Conservation (phyloP, 768 basidiomycete species). For the Agaricus bisporus region DNA sequence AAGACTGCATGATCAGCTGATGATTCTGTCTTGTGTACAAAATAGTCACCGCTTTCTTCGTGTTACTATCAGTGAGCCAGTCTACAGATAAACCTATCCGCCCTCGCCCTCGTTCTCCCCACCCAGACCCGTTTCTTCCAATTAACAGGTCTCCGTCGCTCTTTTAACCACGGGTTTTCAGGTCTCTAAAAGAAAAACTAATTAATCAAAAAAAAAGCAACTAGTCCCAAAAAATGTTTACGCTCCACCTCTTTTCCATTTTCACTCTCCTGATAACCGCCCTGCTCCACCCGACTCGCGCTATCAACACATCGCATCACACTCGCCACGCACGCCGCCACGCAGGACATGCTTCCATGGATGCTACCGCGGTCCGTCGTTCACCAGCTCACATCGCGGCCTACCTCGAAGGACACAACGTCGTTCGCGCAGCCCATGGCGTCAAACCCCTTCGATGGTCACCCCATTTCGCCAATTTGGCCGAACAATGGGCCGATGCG, state of each 20-base stretch:
- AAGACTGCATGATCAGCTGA: conserved; percentile 6
- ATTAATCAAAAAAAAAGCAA: background rate
- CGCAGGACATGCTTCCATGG: conserved; percentile 3
- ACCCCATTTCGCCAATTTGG: conserved; percentile 35
- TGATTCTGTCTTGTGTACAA: background rate
- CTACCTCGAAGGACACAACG: conserved; percentile 45
- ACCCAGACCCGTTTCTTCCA: conserved; percentile 2
- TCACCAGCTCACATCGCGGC: conserved; percentile 19
- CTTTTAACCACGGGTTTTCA: conserved; percentile 16
- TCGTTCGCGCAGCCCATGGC: conserved; percentile 34
- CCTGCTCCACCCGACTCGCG: conserved; percentile 1
- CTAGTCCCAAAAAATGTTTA: background rate
- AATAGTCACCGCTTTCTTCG: background rate
- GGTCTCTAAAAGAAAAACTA: background rate
- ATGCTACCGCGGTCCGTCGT: conserved; percentile 18
- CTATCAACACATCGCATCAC: background rate
- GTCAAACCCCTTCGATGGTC: conserved; percentile 46
- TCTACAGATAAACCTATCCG: no score
- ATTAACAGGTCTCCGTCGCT: conserved; percentile 24
- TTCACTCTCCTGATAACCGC: background rate
- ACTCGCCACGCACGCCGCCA: background rate
- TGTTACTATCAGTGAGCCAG: no score
- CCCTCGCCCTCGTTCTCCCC: no score
- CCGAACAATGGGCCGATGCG: conserved; percentile 42
- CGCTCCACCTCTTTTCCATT: background rate